Conservation (phyloP, 345 rosid species). For the Melaleuca alternifolia region DNA sequence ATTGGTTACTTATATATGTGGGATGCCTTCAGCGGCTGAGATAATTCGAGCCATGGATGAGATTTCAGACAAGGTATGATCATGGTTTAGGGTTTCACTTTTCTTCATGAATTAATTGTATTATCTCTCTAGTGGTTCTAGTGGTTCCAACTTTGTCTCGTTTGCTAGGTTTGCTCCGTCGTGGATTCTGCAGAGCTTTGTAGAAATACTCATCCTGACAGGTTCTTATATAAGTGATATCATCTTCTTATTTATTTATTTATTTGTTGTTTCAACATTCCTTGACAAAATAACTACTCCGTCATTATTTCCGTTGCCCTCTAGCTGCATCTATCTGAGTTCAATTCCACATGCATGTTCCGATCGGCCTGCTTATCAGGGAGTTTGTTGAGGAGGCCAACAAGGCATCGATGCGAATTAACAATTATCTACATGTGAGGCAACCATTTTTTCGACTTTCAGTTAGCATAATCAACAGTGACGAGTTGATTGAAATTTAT, state of each 20-base stretch:
- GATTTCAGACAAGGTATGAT: conserved; percentile 62
- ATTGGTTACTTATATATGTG: conserved; percentile 51
- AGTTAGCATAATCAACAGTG: neutral
- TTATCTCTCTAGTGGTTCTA: neutral
- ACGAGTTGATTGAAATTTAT: neutral
- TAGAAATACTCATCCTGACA: conserved; percentile 90
- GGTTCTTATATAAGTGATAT: conserved; percentile 21
- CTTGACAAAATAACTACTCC: neutral
- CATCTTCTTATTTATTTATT: neutral
- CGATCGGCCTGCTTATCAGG: conserved; percentile 16
- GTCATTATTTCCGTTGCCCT: neutral
- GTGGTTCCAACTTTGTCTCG: neutral
- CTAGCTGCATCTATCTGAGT: neutral
- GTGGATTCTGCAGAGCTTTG: conserved; percentile 97
- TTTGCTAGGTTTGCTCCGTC: conserved; percentile 72
- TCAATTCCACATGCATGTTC: neutral
- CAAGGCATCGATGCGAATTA: conserved; percentile 74
- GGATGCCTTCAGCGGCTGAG: conserved; percentile 62
- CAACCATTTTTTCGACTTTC: conserved; percentile 42
- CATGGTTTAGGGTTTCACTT: neutral
- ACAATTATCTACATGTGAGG: conserved; percentile 99
- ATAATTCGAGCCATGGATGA: conserved; percentile 83
- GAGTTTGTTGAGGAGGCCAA: conserved; percentile 86
- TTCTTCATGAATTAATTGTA: neutral
- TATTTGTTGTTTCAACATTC: neutral